These are phyloP conservation scores for Talaromyces sp. DNA, from an alignment of 2,329 filamentous ascomycete species.

Conservation along the genomic window DNA sequence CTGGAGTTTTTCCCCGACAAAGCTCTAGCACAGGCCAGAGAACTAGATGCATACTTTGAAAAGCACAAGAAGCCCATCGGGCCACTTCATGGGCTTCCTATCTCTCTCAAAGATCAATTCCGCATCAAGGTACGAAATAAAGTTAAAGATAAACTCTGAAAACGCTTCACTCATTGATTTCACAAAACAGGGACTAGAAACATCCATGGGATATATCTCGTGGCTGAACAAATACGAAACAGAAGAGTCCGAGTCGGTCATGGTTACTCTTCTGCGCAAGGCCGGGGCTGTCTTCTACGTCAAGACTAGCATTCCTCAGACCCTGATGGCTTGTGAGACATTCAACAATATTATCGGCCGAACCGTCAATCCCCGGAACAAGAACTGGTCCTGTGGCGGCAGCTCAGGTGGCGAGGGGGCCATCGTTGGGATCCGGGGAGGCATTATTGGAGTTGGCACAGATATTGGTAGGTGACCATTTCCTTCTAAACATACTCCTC, in stretches of 20 bases:
- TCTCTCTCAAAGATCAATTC: constrained; percentile 56
- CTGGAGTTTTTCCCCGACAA: constrained; percentile 20
- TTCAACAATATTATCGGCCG: constrained; percentile 41
- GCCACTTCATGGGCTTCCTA: constrained; percentile 47
- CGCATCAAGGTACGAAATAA: constrained; percentile 37
- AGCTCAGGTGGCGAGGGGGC: constrained; percentile 53
- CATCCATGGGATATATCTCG: constrained; percentile 43
- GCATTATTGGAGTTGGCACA: constrained; percentile 57
- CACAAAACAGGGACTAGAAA: constrained; percentile 39
- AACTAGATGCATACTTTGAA: constrained; percentile 17
- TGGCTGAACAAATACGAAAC: constrained; percentile 10
- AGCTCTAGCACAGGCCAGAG: constrained; percentile 16
- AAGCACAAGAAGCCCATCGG: constrained; percentile 36
- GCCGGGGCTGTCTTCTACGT: constrained; percentile 53
- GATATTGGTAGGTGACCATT: constrained; percentile 52
- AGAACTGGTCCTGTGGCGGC: constrained; percentile 27
- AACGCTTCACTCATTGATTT: neutral
- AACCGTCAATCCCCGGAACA: constrained; percentile 37
- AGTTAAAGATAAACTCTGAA: neutral
- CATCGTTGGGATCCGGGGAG: constrained; percentile 56
- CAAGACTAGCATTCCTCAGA: constrained; percentile 52
- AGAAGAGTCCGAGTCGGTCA: constrained; percentile 14
- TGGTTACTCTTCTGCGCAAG: constrained; percentile 34
- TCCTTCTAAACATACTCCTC: neutral
- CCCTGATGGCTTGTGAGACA: constrained; percentile 45